phyloP scores from a whole-genome alignment of 2,329 filamentous ascomycete species.

The Venturia effusa region DNA sequence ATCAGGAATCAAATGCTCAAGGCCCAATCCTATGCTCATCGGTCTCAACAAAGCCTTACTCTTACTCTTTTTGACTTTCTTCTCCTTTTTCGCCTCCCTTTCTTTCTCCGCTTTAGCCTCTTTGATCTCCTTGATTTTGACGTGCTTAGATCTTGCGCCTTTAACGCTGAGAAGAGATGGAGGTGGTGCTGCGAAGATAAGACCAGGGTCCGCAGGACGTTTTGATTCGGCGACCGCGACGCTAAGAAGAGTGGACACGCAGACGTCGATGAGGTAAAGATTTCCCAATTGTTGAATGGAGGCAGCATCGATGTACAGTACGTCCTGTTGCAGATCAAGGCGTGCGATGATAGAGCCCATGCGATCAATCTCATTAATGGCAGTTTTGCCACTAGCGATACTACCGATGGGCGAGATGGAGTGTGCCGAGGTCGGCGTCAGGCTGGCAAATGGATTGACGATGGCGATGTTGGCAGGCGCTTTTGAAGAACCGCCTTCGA shows the following conservation, averaged over 20 bases:
- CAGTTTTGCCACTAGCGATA: conserved; percentile 17
- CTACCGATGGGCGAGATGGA: conserved; percentile 12
- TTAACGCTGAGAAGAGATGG: conserved; percentile 12
- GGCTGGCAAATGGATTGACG: conserved; percentile 25
- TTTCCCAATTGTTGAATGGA: conserved; percentile 32
- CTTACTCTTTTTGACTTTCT: conserved; percentile 7
- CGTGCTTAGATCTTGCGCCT: not conserved
- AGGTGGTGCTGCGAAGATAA: conserved; percentile 23
- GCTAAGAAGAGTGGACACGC: conserved; percentile 30
- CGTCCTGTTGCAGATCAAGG: conserved; percentile 32
- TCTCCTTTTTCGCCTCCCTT: not conserved
- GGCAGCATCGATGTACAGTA: conserved; percentile 33
- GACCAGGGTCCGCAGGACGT: conserved; percentile 14
- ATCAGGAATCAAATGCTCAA: conserved; percentile 9
- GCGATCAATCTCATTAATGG: conserved; percentile 13
- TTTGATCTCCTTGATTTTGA: conserved; percentile 3
- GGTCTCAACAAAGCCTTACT: conserved; percentile 7
- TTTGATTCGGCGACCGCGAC: conserved; percentile 35
- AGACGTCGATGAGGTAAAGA: conserved; percentile 35
- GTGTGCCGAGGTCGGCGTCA: not conserved
- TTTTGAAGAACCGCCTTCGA: not conserved
- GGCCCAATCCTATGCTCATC: not conserved
- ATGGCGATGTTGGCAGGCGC: conserved; percentile 23
- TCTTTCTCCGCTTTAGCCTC: not conserved
- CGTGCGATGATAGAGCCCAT: conserved; percentile 31